Conservation (phyloP, 441 rosid genomes). For the Breynia disticha region DNA sequence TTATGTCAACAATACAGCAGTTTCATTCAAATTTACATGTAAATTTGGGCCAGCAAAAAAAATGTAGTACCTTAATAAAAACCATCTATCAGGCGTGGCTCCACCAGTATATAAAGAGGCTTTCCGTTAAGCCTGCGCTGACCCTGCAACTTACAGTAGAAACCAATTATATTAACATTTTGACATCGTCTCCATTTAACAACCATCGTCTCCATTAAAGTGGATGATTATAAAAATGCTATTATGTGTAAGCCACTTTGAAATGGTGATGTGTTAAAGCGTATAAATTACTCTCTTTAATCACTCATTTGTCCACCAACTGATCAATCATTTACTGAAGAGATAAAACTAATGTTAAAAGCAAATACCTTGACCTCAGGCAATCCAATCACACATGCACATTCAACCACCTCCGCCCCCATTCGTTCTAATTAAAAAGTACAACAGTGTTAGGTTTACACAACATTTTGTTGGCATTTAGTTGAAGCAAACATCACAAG, state of each 20-base stretch:
- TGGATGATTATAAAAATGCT: too few relatives aligned
- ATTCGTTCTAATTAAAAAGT: slow-evolving; percentile 40
- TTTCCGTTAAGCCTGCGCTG: slow-evolving; percentile 72
- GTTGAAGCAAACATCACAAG: neutral
- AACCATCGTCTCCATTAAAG: too few relatives aligned
- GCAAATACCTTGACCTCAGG: slow-evolving; percentile 65
- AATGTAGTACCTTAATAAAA: slow-evolving; percentile 41
- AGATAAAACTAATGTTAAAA: neutral
- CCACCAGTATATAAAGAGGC: slow-evolving; percentile 89
- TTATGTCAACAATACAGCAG: too few relatives aligned
- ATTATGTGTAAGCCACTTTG: too few relatives aligned
- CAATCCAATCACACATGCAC: slow-evolving; percentile 88
- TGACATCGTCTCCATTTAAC: too few relatives aligned
- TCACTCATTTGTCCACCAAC: too few relatives aligned
- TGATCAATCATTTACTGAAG: neutral
- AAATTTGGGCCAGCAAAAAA: too few relatives aligned
- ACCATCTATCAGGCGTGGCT: slow-evolving; percentile 63
- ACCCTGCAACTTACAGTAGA: slow-evolving; percentile 53
- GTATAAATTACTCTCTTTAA: too few relatives aligned
- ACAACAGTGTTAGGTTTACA: neutral
- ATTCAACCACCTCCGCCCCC: slow-evolving; percentile 81
- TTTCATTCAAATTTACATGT: too few relatives aligned
- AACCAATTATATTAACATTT: too few relatives aligned
- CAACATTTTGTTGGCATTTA: neutral
- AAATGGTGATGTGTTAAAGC: too few relatives aligned